Evolutionary conservation across 2,329 filamentous ascomycete species (phyloP).

Genomic region (Fusarium transvaalense): DNA sequence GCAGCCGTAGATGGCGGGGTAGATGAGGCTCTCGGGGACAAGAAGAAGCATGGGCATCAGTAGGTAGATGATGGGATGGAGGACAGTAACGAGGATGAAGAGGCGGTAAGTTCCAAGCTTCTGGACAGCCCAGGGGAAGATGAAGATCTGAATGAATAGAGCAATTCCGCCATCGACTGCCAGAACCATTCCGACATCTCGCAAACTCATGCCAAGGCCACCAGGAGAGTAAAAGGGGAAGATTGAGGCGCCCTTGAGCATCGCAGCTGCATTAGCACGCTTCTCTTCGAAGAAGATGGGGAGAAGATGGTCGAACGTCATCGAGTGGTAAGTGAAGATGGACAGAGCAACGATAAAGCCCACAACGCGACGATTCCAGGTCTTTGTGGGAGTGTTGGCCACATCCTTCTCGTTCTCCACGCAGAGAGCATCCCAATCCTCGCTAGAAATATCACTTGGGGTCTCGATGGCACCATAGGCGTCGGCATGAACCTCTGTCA

Average conservation of each 20-base stretch:
- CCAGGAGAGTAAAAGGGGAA: slow-evolving; percentile 69
- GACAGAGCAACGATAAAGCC: slow-evolving; percentile 84
- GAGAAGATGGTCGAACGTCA: slow-evolving; percentile 92
- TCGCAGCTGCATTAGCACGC: slow-evolving; percentile 59
- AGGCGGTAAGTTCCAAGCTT: slow-evolving; percentile 70
- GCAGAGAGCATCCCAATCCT: slow-evolving; percentile 62
- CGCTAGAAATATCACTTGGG: slow-evolving; percentile 52
- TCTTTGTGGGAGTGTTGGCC: slow-evolving; percentile 52
- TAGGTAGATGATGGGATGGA: slow-evolving; percentile 73
- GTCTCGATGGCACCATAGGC: slow-evolving; percentile 79
- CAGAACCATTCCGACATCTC: slow-evolving; percentile 72
- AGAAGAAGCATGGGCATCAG: slow-evolving; percentile 70
- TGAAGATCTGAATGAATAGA: slow-evolving; percentile 68
- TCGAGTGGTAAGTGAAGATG: slow-evolving; percentile 94
- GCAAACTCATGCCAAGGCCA: slow-evolving; percentile 72
- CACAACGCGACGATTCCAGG: slow-evolving; percentile 73
- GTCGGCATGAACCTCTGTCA: slow-evolving; percentile 79
- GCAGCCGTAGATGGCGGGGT: slow-evolving; percentile 69
- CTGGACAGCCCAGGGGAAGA: slow-evolving; percentile 72
- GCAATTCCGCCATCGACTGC: slow-evolving; percentile 70
- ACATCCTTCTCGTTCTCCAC: slow-evolving; percentile 52
- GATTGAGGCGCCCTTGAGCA: slow-evolving; percentile 48
- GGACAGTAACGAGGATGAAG: slow-evolving; percentile 68
- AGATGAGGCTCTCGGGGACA: slow-evolving; percentile 64
- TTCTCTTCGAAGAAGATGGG: slow-evolving; percentile 94